Evolutionary conservation across 2,329 filamentous ascomycete genomes (phyloP), one percentile per base, ranked within the genome.

Genomic region (Teratosphaeriaceae sp.): DNA sequence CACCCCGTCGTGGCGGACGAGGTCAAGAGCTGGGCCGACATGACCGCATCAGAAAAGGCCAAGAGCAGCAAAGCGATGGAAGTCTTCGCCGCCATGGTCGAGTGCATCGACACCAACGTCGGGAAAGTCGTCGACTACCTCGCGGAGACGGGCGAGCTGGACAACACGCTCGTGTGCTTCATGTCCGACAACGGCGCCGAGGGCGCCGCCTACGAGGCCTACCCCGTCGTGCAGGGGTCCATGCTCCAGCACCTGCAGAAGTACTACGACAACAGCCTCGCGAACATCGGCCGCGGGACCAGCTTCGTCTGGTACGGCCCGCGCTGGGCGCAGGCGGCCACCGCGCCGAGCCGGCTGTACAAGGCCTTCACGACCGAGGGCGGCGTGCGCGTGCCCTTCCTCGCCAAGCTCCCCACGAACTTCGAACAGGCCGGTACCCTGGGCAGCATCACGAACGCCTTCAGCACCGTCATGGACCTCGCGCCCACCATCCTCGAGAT

Each of bases 141-240:
- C 2, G 65, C 74, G 44, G 56, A 69, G 33, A 74, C 71, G 2
- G 75, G 71, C 43, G 78, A 82, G 55, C 65, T 78, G 1, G 78
- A 82, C 48, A 80, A 82, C 57, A 83, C 79, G 2, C 76, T 82
- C 47, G 68, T 83, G 39, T 71, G 74, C 54, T 82, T 82, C 67
- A 74, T 81, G 65, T 76, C 71, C 1, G 78, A 82, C 60, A 82
- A 82, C 47, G 78, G 78, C 2, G 77, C 77, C 9, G 78, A 80
- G 50, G 77, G 77, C 9, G 74, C 73, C 13, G 70, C 70, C 1
- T 76, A 77, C 48, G 76, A 81, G 52, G 74, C 77, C 3, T 72
- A 74, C 41, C 78, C 77, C 0, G 74, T 79, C 42, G 70, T 79
- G 3, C 66, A 73, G 41, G 71, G 72, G 36, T 68, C 67, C 9